phyloP scores from a whole-genome alignment of 2,329 filamentous ascomycete genomes.

The Westerdykella aurantiaca region DNA sequence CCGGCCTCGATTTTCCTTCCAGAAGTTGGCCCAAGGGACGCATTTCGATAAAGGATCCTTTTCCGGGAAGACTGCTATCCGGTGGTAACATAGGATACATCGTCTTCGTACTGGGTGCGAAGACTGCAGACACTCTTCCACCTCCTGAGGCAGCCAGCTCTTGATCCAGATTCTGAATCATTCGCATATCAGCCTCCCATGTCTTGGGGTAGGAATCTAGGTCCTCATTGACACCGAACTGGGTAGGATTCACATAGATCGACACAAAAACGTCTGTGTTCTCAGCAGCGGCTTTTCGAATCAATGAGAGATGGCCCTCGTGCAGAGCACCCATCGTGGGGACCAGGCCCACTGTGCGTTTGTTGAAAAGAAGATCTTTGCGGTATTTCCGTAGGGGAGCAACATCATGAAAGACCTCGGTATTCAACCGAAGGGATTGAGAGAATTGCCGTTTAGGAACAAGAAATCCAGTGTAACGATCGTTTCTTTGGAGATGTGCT shows the following conservation, averaged over 20 bases:
- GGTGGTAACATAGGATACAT: slow-evolving; percentile 86
- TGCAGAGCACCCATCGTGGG: slow-evolving; percentile 99
- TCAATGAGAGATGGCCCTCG: slow-evolving; percentile 77
- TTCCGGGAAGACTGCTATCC: slow-evolving; percentile 63
- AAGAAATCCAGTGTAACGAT: too few species aligned
- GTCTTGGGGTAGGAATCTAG: slow-evolving; percentile 84
- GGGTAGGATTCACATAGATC: slow-evolving; percentile 93
- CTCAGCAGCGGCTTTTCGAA: slow-evolving; percentile 75
- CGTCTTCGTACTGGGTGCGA: slow-evolving; percentile 72
- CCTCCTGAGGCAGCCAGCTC: slow-evolving; percentile 54
- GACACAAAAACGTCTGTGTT: slow-evolving; percentile 85
- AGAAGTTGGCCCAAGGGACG: slow-evolving; percentile 76
- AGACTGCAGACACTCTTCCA: slow-evolving; percentile 74
- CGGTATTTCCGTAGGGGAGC: slow-evolving; percentile 65
- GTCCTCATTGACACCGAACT: slow-evolving; percentile 88
- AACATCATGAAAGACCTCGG: slow-evolving; percentile 72
- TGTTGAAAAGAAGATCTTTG: slow-evolving; percentile 57
- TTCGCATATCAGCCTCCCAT: slow-evolving; percentile 69
- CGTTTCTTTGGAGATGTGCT: too few species aligned
- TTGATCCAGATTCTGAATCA: slow-evolving; percentile 61
- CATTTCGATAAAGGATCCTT: slow-evolving; percentile 86
- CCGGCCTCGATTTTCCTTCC: slow-evolving; percentile 79
- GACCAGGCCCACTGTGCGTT: slow-evolving; percentile 75
- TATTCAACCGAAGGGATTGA: slow-evolving; percentile 28
- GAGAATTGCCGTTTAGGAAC: slow-evolving; percentile 7